A percentile compares a stretch with the other conserved stretches of the same genome.
phyloP scores from a whole-genome alignment of 768 basidiomycete species.

The Xerocomus potaroensis region DNA sequence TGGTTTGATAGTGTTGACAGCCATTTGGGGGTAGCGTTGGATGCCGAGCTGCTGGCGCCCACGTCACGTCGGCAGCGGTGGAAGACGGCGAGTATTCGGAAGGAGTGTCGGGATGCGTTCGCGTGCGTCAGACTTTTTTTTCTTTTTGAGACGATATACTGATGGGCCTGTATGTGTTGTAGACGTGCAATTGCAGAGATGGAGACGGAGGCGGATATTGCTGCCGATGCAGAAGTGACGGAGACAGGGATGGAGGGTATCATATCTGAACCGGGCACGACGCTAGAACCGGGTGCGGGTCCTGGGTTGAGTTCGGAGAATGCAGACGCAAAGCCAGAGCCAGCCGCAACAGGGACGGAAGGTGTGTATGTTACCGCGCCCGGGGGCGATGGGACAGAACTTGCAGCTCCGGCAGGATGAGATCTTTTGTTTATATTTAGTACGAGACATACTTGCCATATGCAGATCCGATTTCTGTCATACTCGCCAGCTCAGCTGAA shows the following conservation, averaged over 20 bases:
- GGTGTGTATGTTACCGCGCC: neutral
- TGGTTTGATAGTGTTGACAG: neutral
- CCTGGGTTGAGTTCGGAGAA: neutral
- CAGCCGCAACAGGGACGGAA: neutral
- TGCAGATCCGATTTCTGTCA: no score
- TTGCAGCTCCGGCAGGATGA: slow-evolving; percentile 7
- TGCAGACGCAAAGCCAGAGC: neutral
- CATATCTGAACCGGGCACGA: neutral
- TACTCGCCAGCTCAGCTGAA: no score
- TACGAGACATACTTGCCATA: no score
- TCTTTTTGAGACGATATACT: neutral
- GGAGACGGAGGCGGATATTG: slow-evolving; percentile 35
- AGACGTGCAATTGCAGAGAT: slow-evolving; percentile 47
- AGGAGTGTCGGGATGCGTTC: slow-evolving; percentile 60
- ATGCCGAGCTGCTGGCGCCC: slow-evolving; percentile 54
- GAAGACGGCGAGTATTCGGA: slow-evolving; percentile 47
- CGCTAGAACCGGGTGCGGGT: neutral
- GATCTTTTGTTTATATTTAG: slow-evolving; percentile 7
- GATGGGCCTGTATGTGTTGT: neutral
- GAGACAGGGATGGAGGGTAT: slow-evolving; percentile 8
- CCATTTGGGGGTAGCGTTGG: slow-evolving; percentile 46
- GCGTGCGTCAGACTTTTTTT: slow-evolving; percentile 39
- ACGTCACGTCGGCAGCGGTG: slow-evolving; percentile 54
- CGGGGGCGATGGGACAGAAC: neutral
- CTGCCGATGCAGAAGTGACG: slow-evolving; percentile 1